Base-by-base conservation (phyloP, 257 asterid genomes). In the Ballota nigra region DNA sequence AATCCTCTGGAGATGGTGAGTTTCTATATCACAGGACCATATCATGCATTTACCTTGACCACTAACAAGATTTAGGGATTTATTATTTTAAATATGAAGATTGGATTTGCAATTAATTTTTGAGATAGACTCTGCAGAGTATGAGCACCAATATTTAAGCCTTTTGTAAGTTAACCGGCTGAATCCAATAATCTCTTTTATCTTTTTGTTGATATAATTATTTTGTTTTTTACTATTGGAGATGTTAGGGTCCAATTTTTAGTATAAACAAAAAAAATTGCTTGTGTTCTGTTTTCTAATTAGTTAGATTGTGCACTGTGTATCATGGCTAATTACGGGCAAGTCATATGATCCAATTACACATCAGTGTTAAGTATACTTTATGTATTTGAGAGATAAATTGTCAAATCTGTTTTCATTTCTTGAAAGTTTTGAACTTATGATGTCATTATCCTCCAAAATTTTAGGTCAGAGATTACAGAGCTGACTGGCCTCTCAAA, bases 401-500 rank as follows among this genome's bases (percentile, higher is more conserved):
- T 55, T 55, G 40, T 55, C 34, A n/a, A 6, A 56, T 63, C 75
- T 69, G n/a, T 49, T 23, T 45, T 16, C 22, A 29, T 49, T 33
- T 19, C 69, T 24, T 52, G 41, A 55, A 22, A 15, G 61, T 29
- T 43, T 52, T 52, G 26, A 52, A 52, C 1, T 52, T 22, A 58
- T 24, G 59, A 57, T 66, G 53, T 62, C 28, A 34, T 71, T 52
- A 53, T 36, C 74, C 55, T 70, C 26, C 20, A 73, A 58, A 41
- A 62, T 75, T 73, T 69, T 89, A 92, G 96, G 91, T 90, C 63
- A 75, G 98, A 79, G 92, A 92, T 88, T 74, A 85, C 68, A 79
- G 98, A 80, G 72, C 81, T 29, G 97, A 90, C 75, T 92, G 96
- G 96, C 82, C 91, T 65, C 89, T 92, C 78, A 76, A 74, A 43